Base-by-base conservation (phyloP, 805 yeast genomes). In the Pichia paraexigua region DNA sequence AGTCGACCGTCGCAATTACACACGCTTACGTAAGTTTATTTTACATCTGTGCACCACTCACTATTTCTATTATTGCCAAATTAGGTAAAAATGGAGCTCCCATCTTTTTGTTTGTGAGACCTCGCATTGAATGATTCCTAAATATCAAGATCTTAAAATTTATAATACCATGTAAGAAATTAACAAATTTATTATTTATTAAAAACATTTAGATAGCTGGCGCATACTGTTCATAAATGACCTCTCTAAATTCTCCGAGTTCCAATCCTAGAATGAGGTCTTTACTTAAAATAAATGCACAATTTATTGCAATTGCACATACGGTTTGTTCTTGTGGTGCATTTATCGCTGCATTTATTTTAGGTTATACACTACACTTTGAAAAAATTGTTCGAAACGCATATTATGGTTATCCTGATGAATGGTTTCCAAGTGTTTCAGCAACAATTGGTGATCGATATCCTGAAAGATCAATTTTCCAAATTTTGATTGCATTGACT, bases 361-460 rank as follows among this genome's bases (percentile, higher is more conserved):
- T 87, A 28, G 97, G 96, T 1, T 79, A 80, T 55, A 73, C 74
- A 48, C 74, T 92, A 25, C 99, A 92, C 68, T 94, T 82, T 69
- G 72, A 85, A 54, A 90, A 94, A 65, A 94, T 94, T 63, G 96
- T 94, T 12, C 75, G 82, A 62, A 94, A 94, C 65, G 86, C 91
- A 46, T 79, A 80, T 56, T 91, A 74, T 63, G 95, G 96, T 1
- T 94, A 89, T 64, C 99, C 99, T 2, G 94, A 91, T 53, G 99
- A 94, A 67, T 94, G 99, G 98, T 92, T 94, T 64, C 99, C 99
- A 2, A 85, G 95, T 62, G 99, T 94, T 2, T 85, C 95, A 39
- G 98, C 99, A 1, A 80, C 99, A 1, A 94, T 94, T 63, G 99
- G 99, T 44, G 99, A 94, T 65, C 70, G 97, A 54, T 94, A 90